Evolutionary conservation across 768 basidiomycete genomes (phyloP), one percentile per base, ranked within the genome.

Genomic region (Termitomyces eurrhizus): DNA sequence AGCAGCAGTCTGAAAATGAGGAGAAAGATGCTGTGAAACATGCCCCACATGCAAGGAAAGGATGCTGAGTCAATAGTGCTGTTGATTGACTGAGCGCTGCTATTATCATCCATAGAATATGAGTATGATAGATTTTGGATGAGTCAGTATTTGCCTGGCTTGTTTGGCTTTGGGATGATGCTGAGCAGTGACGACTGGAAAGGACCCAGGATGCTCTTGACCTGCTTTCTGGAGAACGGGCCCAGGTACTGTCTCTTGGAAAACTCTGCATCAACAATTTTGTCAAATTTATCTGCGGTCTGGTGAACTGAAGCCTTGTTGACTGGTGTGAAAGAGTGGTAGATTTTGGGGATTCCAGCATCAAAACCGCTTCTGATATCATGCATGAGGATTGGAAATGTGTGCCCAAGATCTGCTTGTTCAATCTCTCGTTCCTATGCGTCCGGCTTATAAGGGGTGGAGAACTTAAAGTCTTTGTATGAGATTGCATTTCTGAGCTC

Each of bases 191-290:
- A 44, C 0, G n/a, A 8, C n/a, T 44, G 42, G 1, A 44, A 44
- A 0, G 18, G 42, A 0, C 42, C 18, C 0, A 44, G 0, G 9
- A 8, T 9, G 2, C 3, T 2, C 4, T 44, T n/a, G 0, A 44
- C 42, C n/a, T 44, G 18, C 1, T 1, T 1, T 2, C 3, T 7
- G 21, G 21, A 21, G 21, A 21, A 21, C 1, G 21, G 21, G 21
- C 21, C 21, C 21, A 21, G 21, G 21, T 21, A 21, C 21, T 21
- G 21, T 21, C 21, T 1, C 21, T 21, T 21, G 21, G 21, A 21
- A 21, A 21, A 21, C 21, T 21, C 21, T 21, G 21, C 21, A 21
- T 21, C 21, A 21, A 21, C 21, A 21, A 21, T 21, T 21, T 21
- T 21, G 21, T 21, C 21, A 21, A 21, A 21, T 21, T 21, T 21